phyloP scores from a whole-genome alignment of 495 filamentous ascomycete genomes.

The Penicillium ucsense region DNA sequence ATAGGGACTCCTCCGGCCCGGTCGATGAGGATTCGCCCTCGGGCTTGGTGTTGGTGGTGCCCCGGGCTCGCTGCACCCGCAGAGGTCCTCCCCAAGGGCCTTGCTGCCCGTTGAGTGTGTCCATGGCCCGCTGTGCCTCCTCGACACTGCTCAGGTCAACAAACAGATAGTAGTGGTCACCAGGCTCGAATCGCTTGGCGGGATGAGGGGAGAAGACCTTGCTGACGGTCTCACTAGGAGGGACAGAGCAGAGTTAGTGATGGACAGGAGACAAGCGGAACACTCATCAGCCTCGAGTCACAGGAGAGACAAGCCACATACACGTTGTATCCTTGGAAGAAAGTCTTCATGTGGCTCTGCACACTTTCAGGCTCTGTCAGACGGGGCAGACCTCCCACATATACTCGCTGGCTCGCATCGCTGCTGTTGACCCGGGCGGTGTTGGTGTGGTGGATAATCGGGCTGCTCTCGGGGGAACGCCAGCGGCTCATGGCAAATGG shows the following conservation, averaged over 20 bases:
- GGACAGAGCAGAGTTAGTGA: constrained; percentile 1
- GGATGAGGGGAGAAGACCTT: constrained; percentile 53
- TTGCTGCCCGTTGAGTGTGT: constrained; percentile 26
- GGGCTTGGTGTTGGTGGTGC: constrained; percentile 12
- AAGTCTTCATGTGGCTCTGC: constrained; percentile 40
- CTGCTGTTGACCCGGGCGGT: constrained; percentile 12
- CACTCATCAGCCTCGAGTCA: not conserved
- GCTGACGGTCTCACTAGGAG: constrained; percentile 44
- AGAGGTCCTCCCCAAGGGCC: constrained; percentile 40
- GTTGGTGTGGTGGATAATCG: constrained; percentile 1
- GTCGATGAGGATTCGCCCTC: not conserved
- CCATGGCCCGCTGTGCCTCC: constrained; percentile 44
- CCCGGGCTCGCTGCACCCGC: constrained; percentile 31
- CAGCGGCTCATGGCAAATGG: constrained; percentile 27
- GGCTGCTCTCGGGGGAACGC: constrained; percentile 17
- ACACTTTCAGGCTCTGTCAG: constrained; percentile 47
- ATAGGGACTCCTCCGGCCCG: not conserved
- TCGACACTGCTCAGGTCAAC: constrained; percentile 50
- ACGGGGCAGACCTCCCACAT: constrained; percentile 52
- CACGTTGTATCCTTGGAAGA: constrained; percentile 52
- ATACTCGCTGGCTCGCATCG: constrained; percentile 46
- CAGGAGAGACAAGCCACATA: constrained; percentile 11
- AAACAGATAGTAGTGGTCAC: constrained; percentile 59
- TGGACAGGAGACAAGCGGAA: not conserved
- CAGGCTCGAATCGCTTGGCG: constrained; percentile 38